Base-by-base conservation (phyloP, 495 filamentous ascomycete species). In the Trichoderma asperelloides region DNA sequence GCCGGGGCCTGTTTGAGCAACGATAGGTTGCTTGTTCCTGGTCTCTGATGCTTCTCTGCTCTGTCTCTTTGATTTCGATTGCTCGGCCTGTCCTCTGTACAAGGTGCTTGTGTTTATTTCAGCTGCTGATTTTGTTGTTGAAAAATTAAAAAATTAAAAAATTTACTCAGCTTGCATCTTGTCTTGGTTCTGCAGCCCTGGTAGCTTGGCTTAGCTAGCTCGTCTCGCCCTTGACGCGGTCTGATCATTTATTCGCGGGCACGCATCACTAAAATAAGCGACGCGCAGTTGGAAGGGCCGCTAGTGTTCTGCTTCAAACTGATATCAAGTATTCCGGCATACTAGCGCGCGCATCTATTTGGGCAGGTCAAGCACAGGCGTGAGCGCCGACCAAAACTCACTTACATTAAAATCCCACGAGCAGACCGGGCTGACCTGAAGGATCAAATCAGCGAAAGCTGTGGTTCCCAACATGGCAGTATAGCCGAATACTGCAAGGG, bases 341-440 rank as follows among this genome's bases (percentile, higher is more conserved):
- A 37, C 43, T 47, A 30, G 55, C 12, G 15, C 55, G 25, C 25
- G 23, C 13, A 30, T 60, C 23, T 27, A 60, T 60, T 60, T 16
- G 55, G 55, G 55, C 55, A 18, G 55, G 55, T 60, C 11, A 30
- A 60, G n/a, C 23, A 60, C 23, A 27, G 55, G 6, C 43, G 11
- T n/a, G 13, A n/a, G 16, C 4, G 15, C 2, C 43, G 23, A 21
- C 23, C n/a, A 49, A 55, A 60, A 30, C 9, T 30, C 25, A 60
- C 55, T 60, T 30, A 15, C 0, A 30, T 30, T 60, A 9, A 60
- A 55, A 33, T 60, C 55, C 55, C 55, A 60, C 55, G 55, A 60
- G 55, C 23, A 30, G 27, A 60, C 23, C 23, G 27, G 55, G 55
- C 55, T 60, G 55, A 60, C 55, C 47, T 60, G 55, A 60, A 60